Base-by-base conservation (phyloP, 2,329 filamentous ascomycete species). In the Verticillium tricorpus region DNA sequence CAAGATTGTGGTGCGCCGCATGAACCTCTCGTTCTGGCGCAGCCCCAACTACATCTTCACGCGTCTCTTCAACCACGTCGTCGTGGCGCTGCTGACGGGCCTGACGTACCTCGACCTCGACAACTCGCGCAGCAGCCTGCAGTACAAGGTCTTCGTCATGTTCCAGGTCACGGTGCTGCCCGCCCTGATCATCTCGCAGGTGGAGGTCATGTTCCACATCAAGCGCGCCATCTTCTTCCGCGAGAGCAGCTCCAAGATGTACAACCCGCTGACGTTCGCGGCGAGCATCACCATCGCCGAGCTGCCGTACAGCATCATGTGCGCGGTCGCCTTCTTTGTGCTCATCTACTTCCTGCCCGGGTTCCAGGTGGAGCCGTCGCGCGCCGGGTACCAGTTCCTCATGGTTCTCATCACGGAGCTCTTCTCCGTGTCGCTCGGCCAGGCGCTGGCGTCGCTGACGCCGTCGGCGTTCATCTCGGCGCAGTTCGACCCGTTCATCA, bases 31-130 rank as follows among this genome's bases (percentile, higher is more conserved):
- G 0, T 94, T 91, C 79, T 97, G 91, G 91, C 84, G 93, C 52
- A 91, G 89, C 2, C 91, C 91, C 39, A 93, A 96, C 77, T 97
- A 97, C 73, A 88, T 92, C 59, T 95, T 96, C 74, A 96, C 92
- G 0, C 86, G 92, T 19, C 79, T 96, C 19, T 96, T 94, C 80
- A 93, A 90, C 71, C 92, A 96, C 72, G 79, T 94, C 63, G 85
- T 87, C 64, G 90, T 96, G 66, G 89, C 90, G 1, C 71, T 96
- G 15, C 78, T 96, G 61, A 92, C 89, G 0, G 93, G 93, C 67
- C 82, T 96, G 14, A 89, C 89, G 37, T 97, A 90, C 73, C 80
- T 96, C 57, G 85, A 92, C 64, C 85, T 96, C 9, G 88, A 94
- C 70, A 77, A 93, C 69, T 92, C 89, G 2, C 85, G 89, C 11